A percentile compares a stretch with the other conserved stretches of the same genome.
phyloP scores from a whole-genome alignment of 2,329 filamentous ascomycete genomes.

The Alternaria triticina region DNA sequence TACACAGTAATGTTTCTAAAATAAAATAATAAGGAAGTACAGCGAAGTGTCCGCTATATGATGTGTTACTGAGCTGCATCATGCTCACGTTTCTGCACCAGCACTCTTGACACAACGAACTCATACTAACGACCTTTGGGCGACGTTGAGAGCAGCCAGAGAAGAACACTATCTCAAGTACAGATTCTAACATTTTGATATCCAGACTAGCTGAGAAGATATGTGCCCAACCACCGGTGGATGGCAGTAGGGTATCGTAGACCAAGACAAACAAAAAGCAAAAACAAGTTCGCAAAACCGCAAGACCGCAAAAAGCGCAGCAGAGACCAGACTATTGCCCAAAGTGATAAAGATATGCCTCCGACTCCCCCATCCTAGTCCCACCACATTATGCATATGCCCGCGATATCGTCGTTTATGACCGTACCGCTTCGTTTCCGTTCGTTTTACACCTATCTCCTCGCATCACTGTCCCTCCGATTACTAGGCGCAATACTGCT shows the following conservation, averaged over 20 bases:
- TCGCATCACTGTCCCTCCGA: conserved; percentile 12
- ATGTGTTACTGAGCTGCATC: no score
- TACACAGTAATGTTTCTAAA: no score
- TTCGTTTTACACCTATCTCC: not conserved
- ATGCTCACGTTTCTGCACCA: no score
- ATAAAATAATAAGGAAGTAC: no score
- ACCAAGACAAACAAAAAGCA: not conserved
- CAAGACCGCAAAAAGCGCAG: not conserved
- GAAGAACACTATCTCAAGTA: not conserved
- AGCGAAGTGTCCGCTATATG: no score
- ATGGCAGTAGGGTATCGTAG: conserved; percentile 16
- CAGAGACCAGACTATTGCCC: not conserved
- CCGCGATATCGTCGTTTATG: not conserved
- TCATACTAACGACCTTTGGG: no score
- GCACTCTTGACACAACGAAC: no score
- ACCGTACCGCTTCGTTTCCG: not conserved
- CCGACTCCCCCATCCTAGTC: not conserved
- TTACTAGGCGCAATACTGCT: conserved; percentile 10
- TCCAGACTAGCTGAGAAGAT: not conserved
- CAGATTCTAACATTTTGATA: not conserved
- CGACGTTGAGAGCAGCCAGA: no score
- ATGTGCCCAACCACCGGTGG: conserved; percentile 14
- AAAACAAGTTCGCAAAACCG: not conserved
- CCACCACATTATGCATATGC: not conserved
- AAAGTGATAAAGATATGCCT: conserved; percentile 1